Conservation (phyloP, 371 early-diverging fungal species). For the Mucor saturninus region DNA sequence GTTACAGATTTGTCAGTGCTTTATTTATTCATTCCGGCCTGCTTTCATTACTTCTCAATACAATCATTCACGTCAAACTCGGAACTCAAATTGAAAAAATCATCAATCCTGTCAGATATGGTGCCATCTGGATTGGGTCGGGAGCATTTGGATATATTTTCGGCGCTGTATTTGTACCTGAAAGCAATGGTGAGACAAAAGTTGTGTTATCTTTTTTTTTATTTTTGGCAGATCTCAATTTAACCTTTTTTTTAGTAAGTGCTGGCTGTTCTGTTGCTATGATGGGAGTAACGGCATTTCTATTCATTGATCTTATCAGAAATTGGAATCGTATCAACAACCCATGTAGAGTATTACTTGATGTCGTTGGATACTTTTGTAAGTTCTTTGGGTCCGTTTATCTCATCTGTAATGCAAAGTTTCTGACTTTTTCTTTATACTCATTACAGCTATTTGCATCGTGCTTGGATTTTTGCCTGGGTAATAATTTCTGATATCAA, state of each 20-base stretch:
- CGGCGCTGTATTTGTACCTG: slow-evolving; percentile 64
- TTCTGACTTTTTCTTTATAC: background rate
- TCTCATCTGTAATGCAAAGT: background rate
- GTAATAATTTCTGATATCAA: slow-evolving; percentile 63
- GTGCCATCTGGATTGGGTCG: slow-evolving; percentile 66
- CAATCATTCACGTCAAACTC: slow-evolving; percentile 62
- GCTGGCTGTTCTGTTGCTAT: slow-evolving; percentile 80
- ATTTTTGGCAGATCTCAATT: background rate
- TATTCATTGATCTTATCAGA: slow-evolving; percentile 70
- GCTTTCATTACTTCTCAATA: slow-evolving; percentile 70
- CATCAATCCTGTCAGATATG: slow-evolving; percentile 70
- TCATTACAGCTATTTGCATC: background rate
- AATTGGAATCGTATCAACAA: slow-evolving; percentile 61
- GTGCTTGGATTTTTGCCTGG: slow-evolving; percentile 8
- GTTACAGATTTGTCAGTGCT: slow-evolving; percentile 76
- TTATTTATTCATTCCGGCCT: slow-evolving; percentile 82
- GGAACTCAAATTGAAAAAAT: slow-evolving; percentile 72
- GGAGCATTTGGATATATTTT: slow-evolving; percentile 80
- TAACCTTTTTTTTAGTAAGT: slow-evolving; percentile 32
- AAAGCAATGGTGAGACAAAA: slow-evolving; percentile 45
- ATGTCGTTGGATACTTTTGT: slow-evolving; percentile 5
- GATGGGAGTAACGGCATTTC: slow-evolving; percentile 73
- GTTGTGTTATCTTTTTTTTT: background rate
- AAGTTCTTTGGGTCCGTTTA: background rate
- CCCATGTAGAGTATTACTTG: background rate